Evolutionary conservation across 371 early-diverging fungal species (phyloP), one percentile per base, ranked within the genome.

Genomic region (Mucor plumbeus): DNA sequence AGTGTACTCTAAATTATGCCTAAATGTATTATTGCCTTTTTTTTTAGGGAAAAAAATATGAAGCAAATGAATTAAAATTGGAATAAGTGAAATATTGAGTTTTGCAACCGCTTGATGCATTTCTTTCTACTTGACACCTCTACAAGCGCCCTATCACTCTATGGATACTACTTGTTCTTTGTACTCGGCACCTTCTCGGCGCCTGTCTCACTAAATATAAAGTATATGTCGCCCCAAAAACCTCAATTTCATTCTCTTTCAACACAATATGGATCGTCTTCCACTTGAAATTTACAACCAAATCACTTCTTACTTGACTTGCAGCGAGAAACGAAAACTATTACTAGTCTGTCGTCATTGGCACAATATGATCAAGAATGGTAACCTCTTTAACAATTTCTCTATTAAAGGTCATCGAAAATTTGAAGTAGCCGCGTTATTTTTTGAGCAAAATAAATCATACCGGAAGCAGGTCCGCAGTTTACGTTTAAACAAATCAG

Each of bases 281-380:
- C 63, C 63, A 26, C 9, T 63, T 11, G 63, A 63, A 40, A 15
- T 63, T 0, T 39, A 26, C 19, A 47, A 19, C 21, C 8, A 63
- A 38, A 63, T 63, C 14, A 63, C 55, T 5, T 40, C 53, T 9
- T 54, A 63, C 33, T 33, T 63, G 31, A 40, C 53, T 14, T 63
- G 13, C 39, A 26, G 15, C 15, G 54, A 63, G 26, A 63, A 63
- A n/a, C 40, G 21, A 9, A 31, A 63, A 17, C 63, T 63, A 8
- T 40, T 53, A n/a, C 33, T 21, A 3, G 54, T 63, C 1, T 54
- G 55, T 40, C 63, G 41, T 4, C 19, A 54, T n/a, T 63, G 63
- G 53, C 31, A 54, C 33, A 54, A 41, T 1, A 14, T 26, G 15
- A 53, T 63, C 10, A 35, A 26, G 7, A 40, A 38, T 17, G 54